A percentile compares a stretch with the other conserved stretches of the same genome.
phyloP scores from a whole-genome alignment of 2,329 filamentous ascomycete genomes.

The Pseudopyricularia cyperi region DNA sequence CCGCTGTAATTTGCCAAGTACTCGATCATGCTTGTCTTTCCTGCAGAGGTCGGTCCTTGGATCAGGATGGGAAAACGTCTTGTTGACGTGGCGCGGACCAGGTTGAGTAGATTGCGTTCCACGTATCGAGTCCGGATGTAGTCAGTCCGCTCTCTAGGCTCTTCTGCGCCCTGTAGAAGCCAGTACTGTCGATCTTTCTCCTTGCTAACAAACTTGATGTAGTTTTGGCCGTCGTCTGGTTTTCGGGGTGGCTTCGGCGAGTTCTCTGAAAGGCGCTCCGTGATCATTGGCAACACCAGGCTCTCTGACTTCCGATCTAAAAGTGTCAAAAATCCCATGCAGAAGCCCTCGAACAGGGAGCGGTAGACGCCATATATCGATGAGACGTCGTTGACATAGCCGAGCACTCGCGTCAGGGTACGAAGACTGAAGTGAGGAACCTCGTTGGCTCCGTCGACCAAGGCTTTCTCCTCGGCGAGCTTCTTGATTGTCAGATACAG shows the following conservation, averaged over 20 bases:
- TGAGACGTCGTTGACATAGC: conserved; percentile 75
- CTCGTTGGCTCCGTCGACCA: conserved; percentile 92
- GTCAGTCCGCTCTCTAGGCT: conserved; percentile 60
- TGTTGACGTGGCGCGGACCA: conserved; percentile 88
- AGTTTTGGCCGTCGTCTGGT: conserved; percentile 61
- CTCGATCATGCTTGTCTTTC: conserved; percentile 99
- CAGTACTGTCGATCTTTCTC: conserved; percentile 66
- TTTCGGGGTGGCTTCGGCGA: conserved; percentile 58
- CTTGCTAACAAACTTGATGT: conserved; percentile 64
- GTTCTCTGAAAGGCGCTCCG: conserved; percentile 60
- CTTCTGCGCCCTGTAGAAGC: conserved; percentile 63
- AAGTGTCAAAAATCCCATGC: conserved; percentile 93
- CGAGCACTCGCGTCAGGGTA: conserved; percentile 79
- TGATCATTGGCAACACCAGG: conserved; percentile 65
- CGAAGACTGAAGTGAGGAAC: conserved; percentile 94
- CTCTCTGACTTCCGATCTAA: conserved; percentile 72
- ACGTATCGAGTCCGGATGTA: conserved; percentile 97
- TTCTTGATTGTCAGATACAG: conserved; percentile 82
- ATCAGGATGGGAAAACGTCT: conserved; percentile 85
- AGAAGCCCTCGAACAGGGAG: conserved; percentile 87
- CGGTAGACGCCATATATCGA: conserved; percentile 74
- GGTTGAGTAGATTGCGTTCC: conserved; percentile 83
- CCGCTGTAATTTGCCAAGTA: conserved; percentile 94
- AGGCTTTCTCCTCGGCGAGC: conserved; percentile 64
- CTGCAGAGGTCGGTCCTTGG: conserved; percentile 91